These are phyloP conservation scores for Nakazawaea laoshanensis DNA, from an alignment of 805 yeast species.

Conservation along the genomic window DNA sequence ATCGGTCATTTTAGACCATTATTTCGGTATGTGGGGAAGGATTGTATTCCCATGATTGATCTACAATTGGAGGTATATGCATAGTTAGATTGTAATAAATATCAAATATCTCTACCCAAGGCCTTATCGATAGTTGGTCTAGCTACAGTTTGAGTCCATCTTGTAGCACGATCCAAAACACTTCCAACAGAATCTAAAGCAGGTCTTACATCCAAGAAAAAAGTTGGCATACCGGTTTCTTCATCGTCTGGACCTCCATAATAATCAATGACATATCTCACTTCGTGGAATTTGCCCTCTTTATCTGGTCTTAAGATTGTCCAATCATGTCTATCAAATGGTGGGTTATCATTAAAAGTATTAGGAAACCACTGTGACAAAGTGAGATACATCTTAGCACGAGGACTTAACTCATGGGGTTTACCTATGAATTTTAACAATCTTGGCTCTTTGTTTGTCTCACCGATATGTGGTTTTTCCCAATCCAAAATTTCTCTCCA, in stretches of 20 bases:
- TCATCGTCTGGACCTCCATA: slow-evolving; percentile 92
- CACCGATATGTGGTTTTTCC: slow-evolving; percentile 67
- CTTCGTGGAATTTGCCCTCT: slow-evolving; percentile 26
- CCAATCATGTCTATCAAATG: slow-evolving; percentile 99
- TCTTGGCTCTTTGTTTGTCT: slow-evolving; percentile 58
- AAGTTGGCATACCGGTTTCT: slow-evolving; percentile 81
- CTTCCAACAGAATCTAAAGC: slow-evolving; percentile 67
- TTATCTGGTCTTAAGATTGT: slow-evolving; percentile 65
- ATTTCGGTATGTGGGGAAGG: slow-evolving; percentile 26
- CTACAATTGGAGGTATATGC: not conserved
- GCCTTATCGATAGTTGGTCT: slow-evolving; percentile 64
- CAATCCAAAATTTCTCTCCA: slow-evolving; percentile 92
- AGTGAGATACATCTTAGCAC: slow-evolving; percentile 62
- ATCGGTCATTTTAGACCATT: slow-evolving; percentile 22
- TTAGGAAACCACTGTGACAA: slow-evolving; percentile 68
- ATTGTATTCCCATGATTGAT: slow-evolving; percentile 19
- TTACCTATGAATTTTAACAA: slow-evolving; percentile 83
- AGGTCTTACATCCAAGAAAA: slow-evolving; percentile 90
- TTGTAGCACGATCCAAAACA: slow-evolving; percentile 60
- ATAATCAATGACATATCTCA: slow-evolving; percentile 91
- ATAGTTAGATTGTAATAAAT: not conserved
- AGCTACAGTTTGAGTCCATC: slow-evolving; percentile 38
- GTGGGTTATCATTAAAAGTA: slow-evolving; percentile 68
- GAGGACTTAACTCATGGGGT: slow-evolving; percentile 80
- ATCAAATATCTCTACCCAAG: slow-evolving; percentile 36